Evolutionary conservation across 257 asterid species (phyloP).

Genomic region (Fraxinus cuspidata): DNA sequence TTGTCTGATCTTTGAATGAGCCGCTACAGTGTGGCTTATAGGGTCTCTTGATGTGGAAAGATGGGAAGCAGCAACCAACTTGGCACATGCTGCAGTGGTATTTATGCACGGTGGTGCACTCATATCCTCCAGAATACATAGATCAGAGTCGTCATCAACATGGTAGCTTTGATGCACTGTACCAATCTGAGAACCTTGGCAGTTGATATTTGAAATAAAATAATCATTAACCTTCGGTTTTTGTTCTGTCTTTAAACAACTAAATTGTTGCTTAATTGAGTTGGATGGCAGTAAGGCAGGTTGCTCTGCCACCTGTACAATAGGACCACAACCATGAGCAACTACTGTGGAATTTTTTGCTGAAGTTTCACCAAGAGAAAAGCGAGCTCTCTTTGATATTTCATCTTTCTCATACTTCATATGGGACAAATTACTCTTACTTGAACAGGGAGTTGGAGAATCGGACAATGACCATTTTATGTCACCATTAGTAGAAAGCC

Average conservation of each 20-base stretch:
- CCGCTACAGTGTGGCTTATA: constrained; percentile 25
- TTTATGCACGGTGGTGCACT: constrained; percentile 39
- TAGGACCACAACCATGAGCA: constrained; percentile 23
- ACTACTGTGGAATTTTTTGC: constrained; percentile 20
- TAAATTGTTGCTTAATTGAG: constrained; percentile 20
- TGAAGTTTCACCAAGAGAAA: constrained; percentile 24
- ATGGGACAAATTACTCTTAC: constrained; percentile 17
- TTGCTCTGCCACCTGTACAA: constrained; percentile 23
- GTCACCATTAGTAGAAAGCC: constrained; percentile 16
- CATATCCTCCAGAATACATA: constrained; percentile 48
- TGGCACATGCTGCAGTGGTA: constrained; percentile 29
- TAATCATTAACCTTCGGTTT: constrained; percentile 4
- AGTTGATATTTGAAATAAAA: constrained; percentile 16
- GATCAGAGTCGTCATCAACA: constrained; percentile 42
- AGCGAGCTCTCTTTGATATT: constrained; percentile 28
- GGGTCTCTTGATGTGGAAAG: constrained; percentile 31
- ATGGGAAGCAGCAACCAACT: constrained; percentile 28
- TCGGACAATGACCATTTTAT: constrained; percentile 23
- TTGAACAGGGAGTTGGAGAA: constrained; percentile 24
- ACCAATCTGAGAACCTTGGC: constrained; percentile 27
- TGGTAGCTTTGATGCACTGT: constrained; percentile 20
- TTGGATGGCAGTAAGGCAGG: constrained; percentile 16
- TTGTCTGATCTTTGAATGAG: constrained; percentile 35
- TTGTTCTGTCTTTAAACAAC: constrained; percentile 20
- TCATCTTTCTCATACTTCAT: constrained; percentile 29